Conservation (phyloP, 352 stramenopile genomes). For the Thalassiosira hispida region DNA sequence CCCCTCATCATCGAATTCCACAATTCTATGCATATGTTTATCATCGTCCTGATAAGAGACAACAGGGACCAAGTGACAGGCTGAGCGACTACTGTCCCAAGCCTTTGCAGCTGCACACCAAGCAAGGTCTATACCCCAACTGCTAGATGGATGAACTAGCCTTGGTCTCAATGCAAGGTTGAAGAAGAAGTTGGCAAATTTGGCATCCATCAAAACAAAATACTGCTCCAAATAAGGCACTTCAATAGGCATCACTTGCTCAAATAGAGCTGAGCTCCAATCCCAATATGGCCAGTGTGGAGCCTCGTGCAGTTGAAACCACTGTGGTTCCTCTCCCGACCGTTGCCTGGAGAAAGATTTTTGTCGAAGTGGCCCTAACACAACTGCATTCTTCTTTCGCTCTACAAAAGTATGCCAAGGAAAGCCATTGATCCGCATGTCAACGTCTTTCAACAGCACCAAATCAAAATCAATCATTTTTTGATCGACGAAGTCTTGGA, state of each 20-base stretch:
- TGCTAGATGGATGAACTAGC: neutral
- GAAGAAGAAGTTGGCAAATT: slow-evolving; percentile 10
- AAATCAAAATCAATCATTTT: slow-evolving; percentile 6
- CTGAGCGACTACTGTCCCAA: slow-evolving; percentile 1
- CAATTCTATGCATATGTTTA: neutral
- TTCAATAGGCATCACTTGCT: neutral
- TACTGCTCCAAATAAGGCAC: slow-evolving; percentile 2
- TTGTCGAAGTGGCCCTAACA: slow-evolving; percentile 18
- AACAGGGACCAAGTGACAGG: neutral
- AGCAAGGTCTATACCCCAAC: neutral
- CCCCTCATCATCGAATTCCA: neutral
- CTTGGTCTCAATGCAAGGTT: neutral
- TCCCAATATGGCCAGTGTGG: neutral
- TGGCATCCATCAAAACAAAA: slow-evolving; percentile 6
- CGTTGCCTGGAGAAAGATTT: neutral
- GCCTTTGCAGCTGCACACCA: slow-evolving; percentile 1
- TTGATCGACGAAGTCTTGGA: slow-evolving; percentile 1
- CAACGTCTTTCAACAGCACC: slow-evolving; percentile 13
- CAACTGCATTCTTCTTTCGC: slow-evolving; percentile 11
- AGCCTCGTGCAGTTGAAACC: neutral
- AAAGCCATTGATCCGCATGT: slow-evolving; percentile 34
- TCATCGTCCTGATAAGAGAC: slow-evolving; percentile 4
- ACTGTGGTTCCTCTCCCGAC: neutral
- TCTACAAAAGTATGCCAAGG: slow-evolving; percentile 35
- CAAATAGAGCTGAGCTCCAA: neutral